Evolutionary conservation across 805 yeast genomes (phyloP), one percentile per base, ranked within the genome.

Genomic region (Kluyveromyces wickerhamii): DNA sequence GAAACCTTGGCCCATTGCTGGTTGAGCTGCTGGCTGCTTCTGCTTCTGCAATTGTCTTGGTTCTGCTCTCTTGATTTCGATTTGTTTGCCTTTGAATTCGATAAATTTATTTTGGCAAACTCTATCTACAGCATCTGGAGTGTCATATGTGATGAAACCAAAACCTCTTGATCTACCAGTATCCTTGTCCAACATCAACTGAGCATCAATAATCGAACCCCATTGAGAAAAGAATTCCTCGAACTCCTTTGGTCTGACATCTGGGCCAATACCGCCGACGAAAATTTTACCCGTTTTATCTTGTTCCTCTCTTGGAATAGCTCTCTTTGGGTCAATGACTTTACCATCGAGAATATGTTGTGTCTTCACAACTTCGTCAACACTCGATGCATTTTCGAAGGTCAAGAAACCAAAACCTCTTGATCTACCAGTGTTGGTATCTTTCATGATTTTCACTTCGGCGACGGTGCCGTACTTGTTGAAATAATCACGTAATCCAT

Each of bases 141-240:
- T 75, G 53, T 89, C 97, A 62, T 82, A 89, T 10, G 98, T 89
- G 43, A 89, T 87, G 59, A 89, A 89, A 1, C 98, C 98, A 59
- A 87, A 89, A 17, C 98, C 98, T 65, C 97, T 75, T 2, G 96
- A 86, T 53, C 94, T 76, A 40, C 97, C 96, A 4, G 96, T 84
- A 58, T 88, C 96, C 62, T 89, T 92, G 60, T 89, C 96, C 47
- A 89, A 74, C 98, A 89, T 89, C 47, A 89, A 72, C 63, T 88
- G 96, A 33, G 96, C 95, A 61, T 92, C 97, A 49, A 89, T 82
- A 39, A 89, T 88, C 27, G 77, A 75, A 48, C 96, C 97, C 60
- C 79, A 89, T 60, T 80, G 80, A 37, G 83, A 74, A 54, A 89
- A 89, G 59, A 83, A 87, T 33, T 73, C 78, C 57, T 79, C 80